Percentiles rank a stretch among this genome's conserved stretches.
These are phyloP conservation scores for Trichoderma arundinaceum DNA, from an alignment of 2,329 filamentous ascomycete genomes.

Conservation along the genomic window DNA sequence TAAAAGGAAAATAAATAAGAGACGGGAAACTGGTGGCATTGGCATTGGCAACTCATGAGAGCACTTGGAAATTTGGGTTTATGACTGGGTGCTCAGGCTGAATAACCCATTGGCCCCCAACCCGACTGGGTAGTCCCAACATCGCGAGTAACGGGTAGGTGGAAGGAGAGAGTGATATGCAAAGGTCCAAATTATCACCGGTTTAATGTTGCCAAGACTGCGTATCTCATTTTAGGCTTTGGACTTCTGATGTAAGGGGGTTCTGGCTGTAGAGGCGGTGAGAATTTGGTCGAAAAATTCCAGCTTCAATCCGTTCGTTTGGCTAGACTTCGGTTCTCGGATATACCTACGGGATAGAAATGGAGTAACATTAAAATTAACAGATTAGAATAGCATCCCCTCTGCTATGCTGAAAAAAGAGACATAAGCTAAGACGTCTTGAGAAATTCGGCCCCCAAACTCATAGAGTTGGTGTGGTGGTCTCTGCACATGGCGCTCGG, in stretches of 20 bases:
- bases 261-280: constrained; percentile 7
- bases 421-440: too few species aligned
- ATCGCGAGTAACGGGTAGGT: neutral
- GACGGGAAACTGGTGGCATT: neutral
- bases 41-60: neutral
- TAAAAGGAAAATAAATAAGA: neutral
- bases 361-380: neutral
- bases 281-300: neutral
- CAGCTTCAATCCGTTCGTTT: neutral
- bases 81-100: neutral
- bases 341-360: neutral
- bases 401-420: neutral
- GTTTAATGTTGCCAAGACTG: neutral
- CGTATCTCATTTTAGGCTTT: neutral
- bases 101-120: neutral
- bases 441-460: neutral
- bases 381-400: neutral
- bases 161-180: neutral
- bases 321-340: neutral
- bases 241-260: neutral
- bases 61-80: neutral
- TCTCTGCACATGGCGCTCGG: neutral
- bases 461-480: neutral
- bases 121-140: too few species aligned
- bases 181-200: neutral